Conservation (phyloP, 169 alveolate species). For the Perkinsus olseni region DNA sequence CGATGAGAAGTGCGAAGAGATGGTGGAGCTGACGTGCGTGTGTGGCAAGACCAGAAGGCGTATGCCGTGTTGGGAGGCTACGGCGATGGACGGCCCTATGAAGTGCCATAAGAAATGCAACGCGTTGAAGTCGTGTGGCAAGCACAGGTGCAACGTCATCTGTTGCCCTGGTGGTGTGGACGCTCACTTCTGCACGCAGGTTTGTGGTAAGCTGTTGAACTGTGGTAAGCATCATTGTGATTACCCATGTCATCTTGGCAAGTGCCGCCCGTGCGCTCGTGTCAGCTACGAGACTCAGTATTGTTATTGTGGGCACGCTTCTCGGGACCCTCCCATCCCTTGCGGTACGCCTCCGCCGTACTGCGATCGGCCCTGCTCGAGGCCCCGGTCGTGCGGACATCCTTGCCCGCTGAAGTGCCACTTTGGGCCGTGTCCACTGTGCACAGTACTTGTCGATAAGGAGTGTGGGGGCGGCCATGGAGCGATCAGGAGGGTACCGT, state of each 20-base stretch:
- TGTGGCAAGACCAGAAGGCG: slow-evolving; percentile 46
- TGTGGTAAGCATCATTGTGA: slow-evolving; percentile 72
- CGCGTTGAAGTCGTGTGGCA: slow-evolving; percentile 56
- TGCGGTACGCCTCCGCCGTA: slow-evolving; percentile 69
- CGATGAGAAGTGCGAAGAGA: slow-evolving; percentile 41
- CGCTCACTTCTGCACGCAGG: slow-evolving; percentile 58
- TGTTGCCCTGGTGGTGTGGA: slow-evolving; percentile 67
- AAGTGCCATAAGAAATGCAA: slow-evolving; percentile 63
- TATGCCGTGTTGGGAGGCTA: slow-evolving; percentile 49
- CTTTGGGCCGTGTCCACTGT: slow-evolving; percentile 3
- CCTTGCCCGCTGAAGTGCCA: slow-evolving; percentile 46
- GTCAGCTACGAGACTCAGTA: slow-evolving; percentile 47
- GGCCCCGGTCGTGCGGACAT: slow-evolving; percentile 44
- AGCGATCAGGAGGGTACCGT: neutral
- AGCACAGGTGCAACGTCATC: slow-evolving; percentile 62
- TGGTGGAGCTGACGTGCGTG: slow-evolving; percentile 52
- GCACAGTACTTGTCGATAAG: neutral
- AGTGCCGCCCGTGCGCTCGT: slow-evolving; percentile 64
- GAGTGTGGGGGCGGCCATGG: neutral
- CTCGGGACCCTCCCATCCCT: slow-evolving; percentile 61
- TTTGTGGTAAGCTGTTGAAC: slow-evolving; percentile 57
- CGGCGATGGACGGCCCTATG: slow-evolving; percentile 24
- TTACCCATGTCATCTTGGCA: slow-evolving; percentile 67
- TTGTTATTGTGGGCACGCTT: slow-evolving; percentile 65
- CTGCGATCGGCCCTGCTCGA: slow-evolving; percentile 41